phyloP scores from a whole-genome alignment of 1,284 basidiomycete genomes.

The Cystobasidiaceae sp. region DNA sequence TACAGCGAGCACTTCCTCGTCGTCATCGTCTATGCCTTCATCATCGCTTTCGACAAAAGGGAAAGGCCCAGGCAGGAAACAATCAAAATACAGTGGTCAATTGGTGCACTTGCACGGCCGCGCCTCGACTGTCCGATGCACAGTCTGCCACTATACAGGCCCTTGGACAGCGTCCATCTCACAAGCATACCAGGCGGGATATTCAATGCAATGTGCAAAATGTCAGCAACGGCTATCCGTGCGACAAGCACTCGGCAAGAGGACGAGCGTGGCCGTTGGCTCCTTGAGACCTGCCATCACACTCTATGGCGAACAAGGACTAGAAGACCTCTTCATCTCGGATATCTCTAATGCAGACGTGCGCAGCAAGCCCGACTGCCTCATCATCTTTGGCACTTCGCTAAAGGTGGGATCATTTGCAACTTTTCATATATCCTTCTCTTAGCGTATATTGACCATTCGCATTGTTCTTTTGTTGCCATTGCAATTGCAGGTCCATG shows the following conservation, averaged over 20 bases:
- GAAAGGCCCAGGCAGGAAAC: slow-evolving; percentile 57
- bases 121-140: slow-evolving; percentile 78
- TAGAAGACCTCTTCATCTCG: slow-evolving; percentile 56
- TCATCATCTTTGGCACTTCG: slow-evolving; percentile 92
- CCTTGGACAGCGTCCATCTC: slow-evolving; percentile 21
- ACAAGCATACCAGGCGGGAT: slow-evolving; percentile 15
- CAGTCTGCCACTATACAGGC: slow-evolving; percentile 54
- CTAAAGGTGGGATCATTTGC: slow-evolving; percentile 56
- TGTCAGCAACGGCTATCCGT: slow-evolving; percentile 10
- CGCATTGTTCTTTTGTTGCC: background rate
- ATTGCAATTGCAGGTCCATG: slow-evolving; percentile 63
- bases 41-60: slow-evolving; percentile 53
- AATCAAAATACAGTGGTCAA: slow-evolving; percentile 46
- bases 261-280: slow-evolving; percentile 52
- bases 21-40: background rate
- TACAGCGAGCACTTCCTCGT: background rate
- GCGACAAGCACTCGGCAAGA: background rate
- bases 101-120: slow-evolving; percentile 82
- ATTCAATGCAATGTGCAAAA: slow-evolving; percentile 8
- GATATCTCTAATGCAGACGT: slow-evolving; percentile 67
- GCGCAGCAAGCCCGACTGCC: slow-evolving; percentile 72
- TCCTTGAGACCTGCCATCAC: slow-evolving; percentile 80
- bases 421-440: background rate
- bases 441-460: background rate
- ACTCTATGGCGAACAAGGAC: slow-evolving; percentile 69